These are phyloP conservation scores for Geotrichum phurueaensis DNA, from an alignment of 1,139 yeast genomes.

Conservation along the genomic window DNA sequence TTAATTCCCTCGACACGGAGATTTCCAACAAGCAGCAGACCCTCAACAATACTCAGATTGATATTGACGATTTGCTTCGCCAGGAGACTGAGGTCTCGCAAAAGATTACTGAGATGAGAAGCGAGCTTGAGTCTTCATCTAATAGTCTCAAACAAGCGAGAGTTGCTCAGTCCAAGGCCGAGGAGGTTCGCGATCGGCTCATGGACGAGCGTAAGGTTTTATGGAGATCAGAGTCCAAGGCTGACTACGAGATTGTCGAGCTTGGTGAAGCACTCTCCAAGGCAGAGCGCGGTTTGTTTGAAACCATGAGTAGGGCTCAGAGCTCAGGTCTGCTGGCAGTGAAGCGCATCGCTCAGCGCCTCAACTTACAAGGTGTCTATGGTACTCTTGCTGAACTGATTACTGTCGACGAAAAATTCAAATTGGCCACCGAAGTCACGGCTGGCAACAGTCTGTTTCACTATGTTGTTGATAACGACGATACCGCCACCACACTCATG, in stretches of 20 bases:
- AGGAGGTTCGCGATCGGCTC: slow-evolving; percentile 32
- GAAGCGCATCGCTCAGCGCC: slow-evolving; percentile 47
- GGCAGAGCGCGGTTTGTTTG: slow-evolving; percentile 57
- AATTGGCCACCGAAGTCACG: slow-evolving; percentile 78
- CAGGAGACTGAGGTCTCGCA: slow-evolving; percentile 18
- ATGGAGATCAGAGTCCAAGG: slow-evolving; percentile 76
- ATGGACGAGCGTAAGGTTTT: slow-evolving; percentile 63
- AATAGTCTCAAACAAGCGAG: slow-evolving; percentile 28
- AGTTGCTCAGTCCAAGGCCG: slow-evolving; percentile 17
- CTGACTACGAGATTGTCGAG: slow-evolving; percentile 51
- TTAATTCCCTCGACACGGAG: slow-evolving; percentile 38
- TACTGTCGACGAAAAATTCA: slow-evolving; percentile 73
- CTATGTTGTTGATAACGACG: slow-evolving; percentile 82
- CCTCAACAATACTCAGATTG: slow-evolving; percentile 19
- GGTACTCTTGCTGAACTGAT: slow-evolving; percentile 86
- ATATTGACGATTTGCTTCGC: slow-evolving; percentile 26
- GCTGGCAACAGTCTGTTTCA: slow-evolving; percentile 86
- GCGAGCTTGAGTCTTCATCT: slow-evolving; percentile 33
- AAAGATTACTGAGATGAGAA: slow-evolving; percentile 25
- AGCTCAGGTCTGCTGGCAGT: slow-evolving; percentile 68
- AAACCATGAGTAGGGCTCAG: slow-evolving; percentile 51
- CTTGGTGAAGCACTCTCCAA: slow-evolving; percentile 49
- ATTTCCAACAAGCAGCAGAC: slow-evolving; percentile 30
- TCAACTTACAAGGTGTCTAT: slow-evolving; percentile 55
- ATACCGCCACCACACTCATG: slow-evolving; percentile 74